Evolutionary conservation across 1,139 yeast genomes (phyloP).

Genomic region (Meyerozyma carpophila): DNA sequence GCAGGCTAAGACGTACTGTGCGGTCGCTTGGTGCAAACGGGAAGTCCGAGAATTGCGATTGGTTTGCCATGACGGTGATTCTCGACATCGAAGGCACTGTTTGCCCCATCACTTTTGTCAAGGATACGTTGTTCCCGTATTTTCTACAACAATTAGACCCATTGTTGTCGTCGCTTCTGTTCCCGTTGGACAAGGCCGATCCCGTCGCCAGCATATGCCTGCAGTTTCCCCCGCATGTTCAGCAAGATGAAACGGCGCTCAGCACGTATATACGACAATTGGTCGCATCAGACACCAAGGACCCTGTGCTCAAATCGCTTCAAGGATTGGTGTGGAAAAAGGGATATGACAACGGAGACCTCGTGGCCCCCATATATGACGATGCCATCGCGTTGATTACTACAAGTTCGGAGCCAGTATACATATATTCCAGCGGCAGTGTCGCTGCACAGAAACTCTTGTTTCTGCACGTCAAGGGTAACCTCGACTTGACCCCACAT

Average conservation of each 20-base stretch:
- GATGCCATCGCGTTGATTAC: slow-evolving; percentile 68
- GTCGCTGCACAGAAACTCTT: slow-evolving; percentile 78
- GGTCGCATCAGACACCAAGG: slow-evolving; percentile 69
- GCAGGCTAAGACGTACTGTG: background rate
- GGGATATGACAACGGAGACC: slow-evolving; percentile 72
- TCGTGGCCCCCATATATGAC: slow-evolving; percentile 68
- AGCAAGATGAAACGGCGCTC: slow-evolving; percentile 21
- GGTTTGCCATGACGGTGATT: slow-evolving; percentile 18
- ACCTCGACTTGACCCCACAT: slow-evolving; percentile 46
- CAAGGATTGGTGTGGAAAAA: slow-evolving; percentile 82
- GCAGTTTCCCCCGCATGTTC: slow-evolving; percentile 39
- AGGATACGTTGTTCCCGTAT: slow-evolving; percentile 57
- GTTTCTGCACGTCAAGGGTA: slow-evolving; percentile 54
- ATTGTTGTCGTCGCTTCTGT: slow-evolving; percentile 5
- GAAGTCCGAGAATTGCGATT: too few relatives aligned
- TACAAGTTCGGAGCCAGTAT: slow-evolving; percentile 29
- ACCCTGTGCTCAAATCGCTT: slow-evolving; percentile 66
- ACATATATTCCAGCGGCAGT: slow-evolving; percentile 89
- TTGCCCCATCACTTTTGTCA: slow-evolving; percentile 85
- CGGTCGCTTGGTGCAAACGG: background rate
- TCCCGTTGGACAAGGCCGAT: slow-evolving; percentile 22
- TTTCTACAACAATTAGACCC: slow-evolving; percentile 29
- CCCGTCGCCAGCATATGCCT: slow-evolving; percentile 27
- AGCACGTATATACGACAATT: slow-evolving; percentile 46
- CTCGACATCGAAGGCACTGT: slow-evolving; percentile 90